These are phyloP conservation scores for Postia placenta DNA, from an alignment of 768 basidiomycete species.

Conservation along the genomic window DNA sequence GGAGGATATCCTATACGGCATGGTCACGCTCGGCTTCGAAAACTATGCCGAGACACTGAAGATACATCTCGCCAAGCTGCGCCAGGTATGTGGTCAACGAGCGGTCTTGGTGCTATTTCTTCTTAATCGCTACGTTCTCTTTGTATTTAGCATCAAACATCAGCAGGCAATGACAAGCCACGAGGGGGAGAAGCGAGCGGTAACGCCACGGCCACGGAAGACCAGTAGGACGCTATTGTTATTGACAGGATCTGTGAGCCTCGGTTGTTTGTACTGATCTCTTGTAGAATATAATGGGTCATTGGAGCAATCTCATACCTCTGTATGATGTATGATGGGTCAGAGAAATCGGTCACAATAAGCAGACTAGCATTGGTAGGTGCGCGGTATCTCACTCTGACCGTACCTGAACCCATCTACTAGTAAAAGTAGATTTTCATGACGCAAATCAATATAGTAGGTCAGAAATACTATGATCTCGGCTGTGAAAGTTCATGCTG, in stretches of 20 bases:
- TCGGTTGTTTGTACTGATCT: not conserved
- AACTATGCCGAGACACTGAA: constrained; percentile 90
- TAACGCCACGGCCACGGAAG: not conserved
- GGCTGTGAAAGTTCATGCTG: too few relatives aligned
- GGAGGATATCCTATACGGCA: constrained; percentile 95
- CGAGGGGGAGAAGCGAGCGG: not conserved
- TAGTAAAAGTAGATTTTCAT: too few relatives aligned
- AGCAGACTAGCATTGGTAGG: too few relatives aligned
- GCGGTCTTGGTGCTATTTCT: not conserved
- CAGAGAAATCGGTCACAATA: too few relatives aligned
- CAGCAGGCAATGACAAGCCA: not conserved
- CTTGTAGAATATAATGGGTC: not conserved
- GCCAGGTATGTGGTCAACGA: constrained; percentile 58
- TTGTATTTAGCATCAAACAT: not conserved
- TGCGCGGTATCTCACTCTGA: too few relatives aligned
- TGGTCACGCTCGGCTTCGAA: constrained; percentile 88
- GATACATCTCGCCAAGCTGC: constrained; percentile 86
- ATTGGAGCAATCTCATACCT: too few relatives aligned
- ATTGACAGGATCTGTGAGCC: not conserved
- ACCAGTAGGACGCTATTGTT: not conserved
- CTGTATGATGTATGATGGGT: too few relatives aligned
- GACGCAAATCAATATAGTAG: too few relatives aligned
- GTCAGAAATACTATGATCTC: too few relatives aligned
- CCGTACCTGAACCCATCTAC: too few relatives aligned
- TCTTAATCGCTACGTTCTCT: not conserved